phyloP scores from a whole-genome alignment of 192 early-diverging fungal species.

The Podila verticillata region DNA sequence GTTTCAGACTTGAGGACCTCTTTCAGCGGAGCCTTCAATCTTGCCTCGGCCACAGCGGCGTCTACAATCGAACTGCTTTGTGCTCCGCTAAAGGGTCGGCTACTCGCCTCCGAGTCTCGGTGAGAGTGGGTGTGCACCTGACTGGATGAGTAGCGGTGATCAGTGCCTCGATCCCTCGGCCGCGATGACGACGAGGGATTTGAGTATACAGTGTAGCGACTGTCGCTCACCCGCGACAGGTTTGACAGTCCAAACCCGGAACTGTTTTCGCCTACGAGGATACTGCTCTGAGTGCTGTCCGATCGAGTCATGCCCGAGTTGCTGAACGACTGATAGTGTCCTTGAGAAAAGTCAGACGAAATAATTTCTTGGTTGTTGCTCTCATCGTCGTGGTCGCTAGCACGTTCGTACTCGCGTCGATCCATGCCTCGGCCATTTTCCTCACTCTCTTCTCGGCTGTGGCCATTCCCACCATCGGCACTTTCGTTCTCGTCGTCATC shows the following conservation, averaged over 20 bases:
- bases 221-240: neutral
- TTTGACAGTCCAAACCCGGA: slow-evolving; percentile 21
- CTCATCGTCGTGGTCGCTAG: neutral
- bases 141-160: neutral
- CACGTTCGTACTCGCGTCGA: neutral
- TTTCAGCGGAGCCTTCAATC: slow-evolving; percentile 10
- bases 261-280: neutral
- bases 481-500: slow-evolving; percentile 33
- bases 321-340: neutral
- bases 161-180: neutral
- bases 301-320: slow-evolving; percentile 9
- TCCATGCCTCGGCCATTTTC: neutral
- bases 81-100: slow-evolving; percentile 4
- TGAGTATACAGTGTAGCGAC: neutral
- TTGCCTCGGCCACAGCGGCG: slow-evolving; percentile 27
- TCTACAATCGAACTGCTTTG: slow-evolving; percentile 37
- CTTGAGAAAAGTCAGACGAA: too few species aligned
- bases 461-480: neutral
- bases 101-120: neutral
- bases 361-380: neutral
- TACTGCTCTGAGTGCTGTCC: slow-evolving; percentile 21
- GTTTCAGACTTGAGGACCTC: slow-evolving; percentile 14
- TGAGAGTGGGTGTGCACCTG: neutral
- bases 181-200: neutral
- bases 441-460: slow-evolving; percentile 1